Evolutionary conservation across 2,329 filamentous ascomycete genomes (phyloP), one percentile per base, ranked within the genome.

Genomic region (Colletotrichum chrysophilum): DNA sequence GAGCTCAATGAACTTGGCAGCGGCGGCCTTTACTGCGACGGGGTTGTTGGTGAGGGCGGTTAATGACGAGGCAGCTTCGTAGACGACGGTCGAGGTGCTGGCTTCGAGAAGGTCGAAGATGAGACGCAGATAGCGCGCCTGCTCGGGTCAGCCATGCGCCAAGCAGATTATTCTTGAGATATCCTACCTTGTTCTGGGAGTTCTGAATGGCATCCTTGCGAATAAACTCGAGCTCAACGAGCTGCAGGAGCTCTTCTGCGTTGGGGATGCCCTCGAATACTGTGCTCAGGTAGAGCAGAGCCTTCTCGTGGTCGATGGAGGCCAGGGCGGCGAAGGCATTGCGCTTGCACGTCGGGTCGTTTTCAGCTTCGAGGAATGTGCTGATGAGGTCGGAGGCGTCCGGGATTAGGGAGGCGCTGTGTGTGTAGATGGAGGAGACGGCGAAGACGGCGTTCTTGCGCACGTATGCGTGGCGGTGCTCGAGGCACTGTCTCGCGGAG

Each of bases 391-490:
- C 97, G 69, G 97, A 93, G 32, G 97, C 97, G 86, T 99, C 97
- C 58, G 97, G 97, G 81, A 99, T 98, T 69, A 99, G 91, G 76
- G 94, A 92, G 77, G 97, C 96, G 32, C 95, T 96, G 87, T 98
- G 96, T 82, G 94, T 92, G 88, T 93, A 96, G 83, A 99, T 98
- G 70, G 96, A 97, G 16, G 97, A 93, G 77, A 99, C 92, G 30
- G 97, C 97, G 85, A 97, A 98, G 28, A 98, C 97, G 65, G 97
- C 96, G 81, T 98, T 98, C 89, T 99, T 99, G 82, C 97, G 95
- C 73, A 99, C 97, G 83, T 99, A 99, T 74, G 95, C 96, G 85
- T 99, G 97, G 78, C 97, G 93, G 86, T 99, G 96, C 85, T 98
- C 96, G 77, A 99, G 93, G 84, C 97, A 99, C 76, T 93, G 93